phyloP scores from a whole-genome alignment of 2,329 filamentous ascomycete genomes.

The Fusarium clavum region DNA sequence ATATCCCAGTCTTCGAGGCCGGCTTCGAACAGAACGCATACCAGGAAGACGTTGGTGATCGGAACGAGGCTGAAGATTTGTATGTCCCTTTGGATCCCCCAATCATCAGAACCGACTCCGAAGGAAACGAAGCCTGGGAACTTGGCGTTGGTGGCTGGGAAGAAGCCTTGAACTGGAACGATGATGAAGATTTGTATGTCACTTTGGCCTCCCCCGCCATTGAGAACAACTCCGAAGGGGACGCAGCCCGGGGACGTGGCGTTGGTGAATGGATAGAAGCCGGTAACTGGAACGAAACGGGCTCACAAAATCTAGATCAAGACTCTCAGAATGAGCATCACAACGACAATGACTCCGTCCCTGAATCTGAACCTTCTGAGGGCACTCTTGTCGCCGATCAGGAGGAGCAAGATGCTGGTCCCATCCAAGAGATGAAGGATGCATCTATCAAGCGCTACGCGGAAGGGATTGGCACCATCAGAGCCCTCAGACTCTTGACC shows the following conservation, averaged over 20 bases:
- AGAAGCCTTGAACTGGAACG: not conserved
- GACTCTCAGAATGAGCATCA: not conserved
- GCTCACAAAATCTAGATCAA: not conserved
- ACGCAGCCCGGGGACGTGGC: not conserved
- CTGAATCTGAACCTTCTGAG: not conserved
- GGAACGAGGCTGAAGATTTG: not conserved
- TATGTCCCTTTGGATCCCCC: not conserved
- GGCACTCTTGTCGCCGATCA: not conserved
- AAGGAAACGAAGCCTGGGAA: not conserved
- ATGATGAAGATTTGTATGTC: not conserved
- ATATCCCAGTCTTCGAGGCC: not conserved
- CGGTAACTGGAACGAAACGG: not conserved
- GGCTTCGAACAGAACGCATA: not conserved
- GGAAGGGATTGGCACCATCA: not conserved
- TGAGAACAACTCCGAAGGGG: not conserved
- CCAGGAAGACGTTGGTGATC: not conserved
- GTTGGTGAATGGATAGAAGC: not conserved
- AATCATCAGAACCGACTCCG: not conserved
- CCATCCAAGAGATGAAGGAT: not conserved
- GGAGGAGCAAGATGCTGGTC: not conserved
- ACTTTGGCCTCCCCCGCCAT: not conserved
- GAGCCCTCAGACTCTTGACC: not conserved
- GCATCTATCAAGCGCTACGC: not conserved
- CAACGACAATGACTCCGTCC: not conserved
- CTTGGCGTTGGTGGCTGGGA: not conserved